These are phyloP conservation scores for Suillus tomentosus DNA, from an alignment of 768 basidiomycete genomes.

Conservation along the genomic window DNA sequence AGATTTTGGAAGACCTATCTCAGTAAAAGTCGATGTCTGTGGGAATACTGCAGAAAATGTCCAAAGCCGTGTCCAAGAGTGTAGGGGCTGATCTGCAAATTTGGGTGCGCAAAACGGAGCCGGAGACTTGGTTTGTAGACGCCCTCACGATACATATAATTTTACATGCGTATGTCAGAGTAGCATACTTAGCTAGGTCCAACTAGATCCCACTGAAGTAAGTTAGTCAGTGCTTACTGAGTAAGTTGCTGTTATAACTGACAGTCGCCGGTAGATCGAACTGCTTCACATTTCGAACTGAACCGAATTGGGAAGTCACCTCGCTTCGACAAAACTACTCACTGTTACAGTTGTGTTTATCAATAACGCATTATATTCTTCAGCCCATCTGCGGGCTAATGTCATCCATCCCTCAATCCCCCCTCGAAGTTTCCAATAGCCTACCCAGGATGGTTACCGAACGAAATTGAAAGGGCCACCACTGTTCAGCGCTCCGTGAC, in stretches of 20 bases:
- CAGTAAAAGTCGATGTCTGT: background rate
- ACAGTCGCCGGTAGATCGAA: no score
- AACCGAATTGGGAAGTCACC: background rate
- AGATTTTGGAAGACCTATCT: background rate
- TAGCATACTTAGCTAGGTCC: background rate
- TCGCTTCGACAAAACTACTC: background rate
- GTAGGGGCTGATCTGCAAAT: background rate
- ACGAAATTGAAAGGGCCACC: no score
- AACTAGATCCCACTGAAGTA: no score
- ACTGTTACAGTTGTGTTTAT: background rate
- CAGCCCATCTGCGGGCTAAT: background rate
- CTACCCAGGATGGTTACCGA: no score
- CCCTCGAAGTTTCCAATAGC: background rate
- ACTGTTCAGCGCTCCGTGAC: background rate
- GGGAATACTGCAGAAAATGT: background rate
- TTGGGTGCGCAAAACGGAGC: background rate
- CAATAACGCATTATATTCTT: background rate
- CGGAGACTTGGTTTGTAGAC: no score
- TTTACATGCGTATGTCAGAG: background rate
- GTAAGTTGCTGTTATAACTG: no score
- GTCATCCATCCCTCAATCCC: background rate
- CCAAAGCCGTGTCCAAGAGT: background rate
- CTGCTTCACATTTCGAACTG: background rate
- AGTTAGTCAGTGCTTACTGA: no score
- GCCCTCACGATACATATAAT: background rate